Percentiles rank a stretch among this genome's conserved stretches.
Evolutionary conservation across 2,329 filamentous ascomycete species (phyloP).

Genomic region (Arthrobotrys iridis): DNA sequence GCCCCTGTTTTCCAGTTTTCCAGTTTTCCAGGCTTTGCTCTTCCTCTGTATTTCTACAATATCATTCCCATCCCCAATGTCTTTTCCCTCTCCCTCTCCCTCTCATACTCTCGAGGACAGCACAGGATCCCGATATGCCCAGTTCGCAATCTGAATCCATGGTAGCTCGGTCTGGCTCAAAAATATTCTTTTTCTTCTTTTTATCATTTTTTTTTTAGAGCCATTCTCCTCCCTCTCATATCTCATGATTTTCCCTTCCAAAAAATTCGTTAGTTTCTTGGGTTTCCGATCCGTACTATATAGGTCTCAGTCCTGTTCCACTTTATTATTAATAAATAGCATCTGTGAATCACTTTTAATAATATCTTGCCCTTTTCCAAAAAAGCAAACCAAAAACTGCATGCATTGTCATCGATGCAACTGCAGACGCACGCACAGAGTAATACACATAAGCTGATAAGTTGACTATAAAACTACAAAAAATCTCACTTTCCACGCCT

Average conservation of each 20-base stretch:
- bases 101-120: conserved; percentile 18
- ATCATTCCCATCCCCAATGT: background rate
- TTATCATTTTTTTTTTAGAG: conserved; percentile 11
- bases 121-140: conserved; percentile 28
- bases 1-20: conserved; percentile 29
- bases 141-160: conserved; percentile 22
- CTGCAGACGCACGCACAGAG: background rate
- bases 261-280: no score
- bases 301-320: no score
- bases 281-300: no score
- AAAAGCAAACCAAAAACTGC: background rate
- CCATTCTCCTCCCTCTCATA: conserved; percentile 22
- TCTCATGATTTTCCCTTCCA: conserved; percentile 8
- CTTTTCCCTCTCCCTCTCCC: conserved; percentile 27
- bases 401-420: conserved; percentile 14
- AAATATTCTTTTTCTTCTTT: background rate
- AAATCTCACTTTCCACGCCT: background rate
- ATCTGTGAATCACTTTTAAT: no score
- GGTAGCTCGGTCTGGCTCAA: conserved; percentile 21
- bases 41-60: background rate
- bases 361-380: no score
- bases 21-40: background rate
- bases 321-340: no score
- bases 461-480: no score
- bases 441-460: conserved; percentile 6